Percentiles rank a stretch among this genome's conserved stretches.
Conservation (phyloP, 83 land plant genomes). For the Thuja plicata region DNA sequence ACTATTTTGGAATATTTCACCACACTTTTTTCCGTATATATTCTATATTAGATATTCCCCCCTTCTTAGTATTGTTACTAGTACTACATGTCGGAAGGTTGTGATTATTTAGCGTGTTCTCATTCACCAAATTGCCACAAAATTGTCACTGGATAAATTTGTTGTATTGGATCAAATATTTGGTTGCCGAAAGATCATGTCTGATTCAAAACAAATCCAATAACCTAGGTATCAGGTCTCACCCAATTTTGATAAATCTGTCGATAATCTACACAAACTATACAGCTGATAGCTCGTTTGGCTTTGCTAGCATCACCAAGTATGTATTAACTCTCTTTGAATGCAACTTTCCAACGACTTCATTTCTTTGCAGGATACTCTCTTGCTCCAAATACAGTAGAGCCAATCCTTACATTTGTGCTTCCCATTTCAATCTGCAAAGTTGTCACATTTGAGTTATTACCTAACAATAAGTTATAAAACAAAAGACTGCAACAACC, state of each 20-base stretch:
- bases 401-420: constrained; percentile 85
- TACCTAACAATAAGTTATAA: background rate
- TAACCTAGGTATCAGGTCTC: background rate
- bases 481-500: constrained; percentile 4
- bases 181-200: background rate
- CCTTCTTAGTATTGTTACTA: background rate
- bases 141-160: background rate
- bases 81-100: background rate
- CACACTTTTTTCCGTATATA: background rate
- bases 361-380: constrained; percentile 67
- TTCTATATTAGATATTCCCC: background rate
- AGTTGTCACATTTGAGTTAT: constrained; percentile 1
- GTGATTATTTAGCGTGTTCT: background rate
- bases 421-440: constrained; percentile 94
- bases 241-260: background rate
- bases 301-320: background rate
- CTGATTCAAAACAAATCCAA: background rate
- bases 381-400: constrained; percentile 87
- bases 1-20: background rate
- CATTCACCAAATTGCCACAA: background rate
- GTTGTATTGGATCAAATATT: background rate
- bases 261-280: background rate
- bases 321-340: background rate
- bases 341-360: constrained; percentile 13
- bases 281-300: background rate